Evolutionary conservation across 495 filamentous ascomycete genomes (phyloP).

Genomic region (Hyaloscypha finlandica): DNA sequence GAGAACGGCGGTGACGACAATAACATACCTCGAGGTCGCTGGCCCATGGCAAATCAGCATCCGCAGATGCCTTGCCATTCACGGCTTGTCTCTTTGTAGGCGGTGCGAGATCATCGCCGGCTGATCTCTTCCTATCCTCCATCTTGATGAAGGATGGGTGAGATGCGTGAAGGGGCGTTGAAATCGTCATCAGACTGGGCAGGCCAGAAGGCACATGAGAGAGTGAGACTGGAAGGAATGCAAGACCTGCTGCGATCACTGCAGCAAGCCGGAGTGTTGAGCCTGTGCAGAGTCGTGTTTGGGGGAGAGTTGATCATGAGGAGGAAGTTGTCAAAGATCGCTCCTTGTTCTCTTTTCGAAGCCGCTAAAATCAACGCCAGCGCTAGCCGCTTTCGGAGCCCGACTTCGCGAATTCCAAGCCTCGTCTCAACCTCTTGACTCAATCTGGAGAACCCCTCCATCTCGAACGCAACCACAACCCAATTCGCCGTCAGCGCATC

Average conservation of each 20-base stretch:
- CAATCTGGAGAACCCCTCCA: neutral
- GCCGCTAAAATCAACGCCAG: slow-evolving; percentile 13
- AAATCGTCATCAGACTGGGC: slow-evolving; percentile 32
- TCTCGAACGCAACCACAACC: neutral
- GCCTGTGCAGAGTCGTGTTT: slow-evolving; percentile 1
- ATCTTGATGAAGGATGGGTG: slow-evolving; percentile 77
- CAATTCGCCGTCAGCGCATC: neutral
- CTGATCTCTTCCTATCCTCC: slow-evolving; percentile 95
- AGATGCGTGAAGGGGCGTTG: slow-evolving; percentile 43
- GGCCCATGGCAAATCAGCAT: slow-evolving; percentile 78
- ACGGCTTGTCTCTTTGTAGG: slow-evolving; percentile 84
- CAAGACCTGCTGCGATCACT: slow-evolving; percentile 15
- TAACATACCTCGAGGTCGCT: slow-evolving; percentile 86
- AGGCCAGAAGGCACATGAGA: slow-evolving; percentile 14
- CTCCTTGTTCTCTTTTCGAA: neutral
- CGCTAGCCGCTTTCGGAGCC: neutral
- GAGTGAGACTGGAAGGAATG: neutral
- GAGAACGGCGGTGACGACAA: slow-evolving; percentile 7
- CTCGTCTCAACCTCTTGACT: slow-evolving; percentile 2
- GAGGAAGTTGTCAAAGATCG: slow-evolving; percentile 10
- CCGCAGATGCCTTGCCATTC: slow-evolving; percentile 75
- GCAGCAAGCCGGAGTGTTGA: slow-evolving; percentile 15
- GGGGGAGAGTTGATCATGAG: slow-evolving; percentile 10
- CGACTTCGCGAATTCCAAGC: slow-evolving; percentile 5
- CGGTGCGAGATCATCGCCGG: slow-evolving; percentile 77